Conservation (phyloP, 2,329 filamentous ascomycete genomes). For the Colletotrichum sp. region DNA sequence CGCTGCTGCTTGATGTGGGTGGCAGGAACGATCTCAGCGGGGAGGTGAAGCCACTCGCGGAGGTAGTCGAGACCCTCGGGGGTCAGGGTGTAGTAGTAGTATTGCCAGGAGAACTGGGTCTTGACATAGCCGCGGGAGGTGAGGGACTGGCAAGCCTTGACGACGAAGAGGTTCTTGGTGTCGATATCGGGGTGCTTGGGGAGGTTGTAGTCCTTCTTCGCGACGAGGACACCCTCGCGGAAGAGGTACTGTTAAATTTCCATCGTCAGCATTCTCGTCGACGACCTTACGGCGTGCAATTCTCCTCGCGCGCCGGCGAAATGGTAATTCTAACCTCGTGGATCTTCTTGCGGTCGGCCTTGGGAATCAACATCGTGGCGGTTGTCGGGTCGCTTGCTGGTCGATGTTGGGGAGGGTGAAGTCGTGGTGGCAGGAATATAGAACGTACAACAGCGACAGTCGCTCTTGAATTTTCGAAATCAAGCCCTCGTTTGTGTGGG, state of each 20-base stretch:
- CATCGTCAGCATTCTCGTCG: constrained; percentile 24
- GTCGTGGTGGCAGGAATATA: constrained; percentile 39
- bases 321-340: constrained; percentile 67
- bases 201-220: constrained; percentile 99
- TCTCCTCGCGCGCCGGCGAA: background rate
- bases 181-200: constrained; percentile 98
- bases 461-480: constrained; percentile 39
- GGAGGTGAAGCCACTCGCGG: constrained; percentile 99
- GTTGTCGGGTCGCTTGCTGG: constrained; percentile 41
- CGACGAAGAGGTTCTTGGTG: constrained; percentile 99
- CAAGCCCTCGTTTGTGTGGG: background rate
- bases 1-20: constrained; percentile 99
- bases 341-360: constrained; percentile 99
- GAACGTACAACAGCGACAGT: background rate
- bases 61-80: constrained; percentile 99
- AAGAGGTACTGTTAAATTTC: constrained; percentile 80
- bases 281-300: background rate
- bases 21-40: constrained; percentile 98
- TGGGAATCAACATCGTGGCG: constrained; percentile 94
- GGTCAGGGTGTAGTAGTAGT: constrained; percentile 99
- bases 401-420: constrained; percentile 57
- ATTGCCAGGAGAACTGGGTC: constrained; percentile 99
- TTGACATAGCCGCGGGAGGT: constrained; percentile 98
- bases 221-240: constrained; percentile 91
- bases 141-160: constrained; percentile 99